Conservation (phyloP, 169 alveolate genomes). For the Toxoplasma gondii region DNA sequence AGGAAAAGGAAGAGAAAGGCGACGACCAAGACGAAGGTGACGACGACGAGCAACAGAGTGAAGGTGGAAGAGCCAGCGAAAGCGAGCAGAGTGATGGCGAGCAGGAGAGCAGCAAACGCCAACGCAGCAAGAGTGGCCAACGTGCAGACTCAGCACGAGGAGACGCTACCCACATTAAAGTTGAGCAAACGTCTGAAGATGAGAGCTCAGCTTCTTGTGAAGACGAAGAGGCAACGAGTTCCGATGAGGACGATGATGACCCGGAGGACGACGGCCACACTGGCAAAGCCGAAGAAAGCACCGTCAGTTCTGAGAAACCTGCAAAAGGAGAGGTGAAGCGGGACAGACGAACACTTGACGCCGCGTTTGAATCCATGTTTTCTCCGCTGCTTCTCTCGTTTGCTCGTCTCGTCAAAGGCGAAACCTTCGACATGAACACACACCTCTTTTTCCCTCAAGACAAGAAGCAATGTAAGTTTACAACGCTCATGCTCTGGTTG, state of each 20-base stretch:
- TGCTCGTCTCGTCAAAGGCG: neutral
- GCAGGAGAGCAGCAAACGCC: neutral
- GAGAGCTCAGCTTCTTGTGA: neutral
- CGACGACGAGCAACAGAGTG: constrained; percentile 54
- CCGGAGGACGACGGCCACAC: constrained; percentile 20
- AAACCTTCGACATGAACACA: neutral
- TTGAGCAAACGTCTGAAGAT: neutral
- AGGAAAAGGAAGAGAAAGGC: constrained; percentile 19
- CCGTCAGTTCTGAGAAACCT: neutral
- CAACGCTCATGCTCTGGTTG: too few species aligned
- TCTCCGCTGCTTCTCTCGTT: constrained; percentile 30
- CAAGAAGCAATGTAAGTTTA: neutral
- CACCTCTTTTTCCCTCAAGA: neutral
- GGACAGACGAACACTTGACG: neutral
- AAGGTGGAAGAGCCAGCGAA: neutral
- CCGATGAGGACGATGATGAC: constrained; percentile 60
- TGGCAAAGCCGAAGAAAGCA: neutral
- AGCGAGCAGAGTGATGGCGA: neutral
- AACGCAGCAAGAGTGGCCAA: neutral
- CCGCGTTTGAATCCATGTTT: neutral
- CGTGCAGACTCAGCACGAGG: neutral
- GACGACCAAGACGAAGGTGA: constrained; percentile 38
- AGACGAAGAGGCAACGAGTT: neutral
- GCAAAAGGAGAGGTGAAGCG: constrained; percentile 20
- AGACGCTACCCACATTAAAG: neutral